Conservation (phyloP, 306 rosid species). For the Trifolium dubium region DNA sequence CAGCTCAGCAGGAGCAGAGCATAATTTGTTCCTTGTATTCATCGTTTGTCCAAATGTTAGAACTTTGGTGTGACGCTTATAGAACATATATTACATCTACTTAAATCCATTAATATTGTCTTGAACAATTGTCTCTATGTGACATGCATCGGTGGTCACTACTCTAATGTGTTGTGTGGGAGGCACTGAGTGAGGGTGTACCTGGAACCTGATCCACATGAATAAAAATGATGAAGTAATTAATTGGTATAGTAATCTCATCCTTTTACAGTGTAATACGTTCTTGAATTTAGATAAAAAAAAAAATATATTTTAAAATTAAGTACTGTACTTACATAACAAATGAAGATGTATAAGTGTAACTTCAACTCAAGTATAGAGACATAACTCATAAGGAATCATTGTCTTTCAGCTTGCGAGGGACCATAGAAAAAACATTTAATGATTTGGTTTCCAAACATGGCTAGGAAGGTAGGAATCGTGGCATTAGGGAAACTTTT, state of each 20-base stretch:
- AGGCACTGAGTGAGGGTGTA: neutral
- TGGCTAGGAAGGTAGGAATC: too few species aligned
- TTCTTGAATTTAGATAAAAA: too few species aligned
- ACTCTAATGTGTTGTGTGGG: neutral
- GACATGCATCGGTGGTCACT: neutral
- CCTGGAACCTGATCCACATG: neutral
- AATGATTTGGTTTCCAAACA: too few species aligned
- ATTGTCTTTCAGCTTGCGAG: too few species aligned
- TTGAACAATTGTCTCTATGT: slow-evolving; percentile 39
- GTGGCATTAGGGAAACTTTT: too few species aligned
- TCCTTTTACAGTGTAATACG: too few species aligned
- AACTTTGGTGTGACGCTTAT: neutral
- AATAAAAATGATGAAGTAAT: neutral
- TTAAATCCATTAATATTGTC: slow-evolving; percentile 14
- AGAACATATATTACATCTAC: neutral
- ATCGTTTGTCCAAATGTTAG: slow-evolving; percentile 11
- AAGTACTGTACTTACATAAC: too few species aligned
- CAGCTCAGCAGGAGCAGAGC: slow-evolving; percentile 18
- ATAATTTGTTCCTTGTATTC: neutral
- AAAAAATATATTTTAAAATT: too few species aligned
- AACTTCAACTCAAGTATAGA: too few species aligned
- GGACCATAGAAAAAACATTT: too few species aligned
- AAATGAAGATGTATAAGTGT: too few species aligned
- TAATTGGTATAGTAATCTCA: neutral
- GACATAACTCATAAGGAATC: too few species aligned